Percentiles rank a stretch among this genome's conserved stretches.
These are phyloP conservation scores for Alternaria triticina DNA, from an alignment of 2,329 filamentous ascomycete species.

Conservation along the genomic window DNA sequence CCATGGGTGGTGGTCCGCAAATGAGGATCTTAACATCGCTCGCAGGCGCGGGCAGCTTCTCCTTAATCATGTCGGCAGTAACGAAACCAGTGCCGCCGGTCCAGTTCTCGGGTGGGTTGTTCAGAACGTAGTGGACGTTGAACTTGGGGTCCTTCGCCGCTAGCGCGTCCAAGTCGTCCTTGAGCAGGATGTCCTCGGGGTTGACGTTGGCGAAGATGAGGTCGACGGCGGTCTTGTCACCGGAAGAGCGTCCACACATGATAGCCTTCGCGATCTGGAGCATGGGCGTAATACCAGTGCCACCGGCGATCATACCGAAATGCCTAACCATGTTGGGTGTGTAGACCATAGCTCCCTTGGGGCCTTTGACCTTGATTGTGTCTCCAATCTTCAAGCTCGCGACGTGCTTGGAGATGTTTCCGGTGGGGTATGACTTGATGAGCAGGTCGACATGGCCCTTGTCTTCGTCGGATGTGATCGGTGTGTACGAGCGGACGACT, in stretches of 20 bases:
- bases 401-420: constrained; percentile 96
- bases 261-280: constrained; percentile 94
- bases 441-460: constrained; percentile 93
- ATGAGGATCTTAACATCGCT: constrained; percentile 90
- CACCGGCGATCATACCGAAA: constrained; percentile 98
- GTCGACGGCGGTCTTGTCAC: constrained; percentile 83
- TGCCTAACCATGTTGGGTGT: constrained; percentile 94
- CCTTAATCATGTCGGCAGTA: constrained; percentile 92
- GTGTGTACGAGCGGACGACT: constrained; percentile 52
- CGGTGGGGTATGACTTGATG: constrained; percentile 96
- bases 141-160: constrained; percentile 79
- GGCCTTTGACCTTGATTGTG: constrained; percentile 87
- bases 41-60: constrained; percentile 81
- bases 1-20: constrained; percentile 96
- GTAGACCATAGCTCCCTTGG: constrained; percentile 98
- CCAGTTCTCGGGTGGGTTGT: constrained; percentile 94
- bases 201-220: constrained; percentile 98
- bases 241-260: constrained; percentile 72
- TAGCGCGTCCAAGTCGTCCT: constrained; percentile 86
- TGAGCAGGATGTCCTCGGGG: constrained; percentile 87
- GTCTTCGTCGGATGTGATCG: constrained; percentile 51
- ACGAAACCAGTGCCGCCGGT: constrained; percentile 93
- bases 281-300: constrained; percentile 98
- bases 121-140: constrained; percentile 91
- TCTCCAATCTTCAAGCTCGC: constrained; percentile 77